A percentile compares a stretch with the other conserved stretches of the same genome.
Conservation (phyloP, 2,329 filamentous ascomycete species). For the Gliomastix tumulicola region DNA sequence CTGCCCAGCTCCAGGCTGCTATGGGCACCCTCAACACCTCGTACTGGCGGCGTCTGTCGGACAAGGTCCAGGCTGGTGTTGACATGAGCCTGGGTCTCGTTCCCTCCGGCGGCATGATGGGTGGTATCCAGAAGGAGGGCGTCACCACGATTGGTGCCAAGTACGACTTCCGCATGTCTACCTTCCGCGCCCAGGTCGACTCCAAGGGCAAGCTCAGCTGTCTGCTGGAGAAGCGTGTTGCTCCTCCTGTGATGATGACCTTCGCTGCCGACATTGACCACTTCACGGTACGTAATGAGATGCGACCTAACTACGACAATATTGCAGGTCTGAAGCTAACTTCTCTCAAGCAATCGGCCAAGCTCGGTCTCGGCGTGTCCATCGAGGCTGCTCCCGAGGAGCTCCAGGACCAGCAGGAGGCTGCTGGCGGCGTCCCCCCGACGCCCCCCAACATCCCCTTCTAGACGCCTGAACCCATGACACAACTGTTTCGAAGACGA, state of each 20-base stretch:
- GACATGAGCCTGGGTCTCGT: conserved; percentile 87
- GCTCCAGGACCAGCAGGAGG: conserved; percentile 77
- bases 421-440: conserved; percentile 24
- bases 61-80: conserved; percentile 93
- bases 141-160: conserved; percentile 89
- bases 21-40: conserved; percentile 84
- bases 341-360: conserved; percentile 73
- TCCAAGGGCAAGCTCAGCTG: conserved; percentile 90
- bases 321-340: conserved; percentile 10
- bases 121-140: conserved; percentile 73
- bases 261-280: conserved; percentile 97
- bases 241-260: conserved; percentile 84
- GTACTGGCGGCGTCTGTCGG: conserved; percentile 89
- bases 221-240: conserved; percentile 91
- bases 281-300: conserved; percentile 63
- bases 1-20: conserved; percentile 73
- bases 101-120: conserved; percentile 63
- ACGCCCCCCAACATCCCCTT: conserved; percentile 55
- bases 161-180: conserved; percentile 95
- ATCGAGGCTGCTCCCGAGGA: conserved; percentile 82
- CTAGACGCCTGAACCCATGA: conserved; percentile 43
- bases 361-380: conserved; percentile 89
- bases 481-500: too few species aligned
- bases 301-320: not conserved
- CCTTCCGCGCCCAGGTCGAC: conserved; percentile 93